Evolutionary conservation across 2,329 filamentous ascomycete genomes (phyloP), one percentile per base, ranked within the genome.

Genomic region (Ascomycota sp.): DNA sequence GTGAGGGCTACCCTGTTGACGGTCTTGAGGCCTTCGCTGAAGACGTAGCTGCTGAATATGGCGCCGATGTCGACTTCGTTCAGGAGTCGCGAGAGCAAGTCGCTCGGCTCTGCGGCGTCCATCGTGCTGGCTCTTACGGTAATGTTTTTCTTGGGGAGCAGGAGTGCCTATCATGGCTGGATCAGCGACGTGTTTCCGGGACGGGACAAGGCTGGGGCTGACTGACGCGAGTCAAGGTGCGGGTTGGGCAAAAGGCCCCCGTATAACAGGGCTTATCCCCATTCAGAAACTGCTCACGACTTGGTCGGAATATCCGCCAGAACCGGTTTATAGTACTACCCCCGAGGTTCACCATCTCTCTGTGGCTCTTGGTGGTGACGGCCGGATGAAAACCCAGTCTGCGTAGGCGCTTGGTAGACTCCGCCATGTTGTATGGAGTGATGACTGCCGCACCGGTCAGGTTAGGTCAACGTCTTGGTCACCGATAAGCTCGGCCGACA

Each of bases 11-110:
- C 22, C 1, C 35, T 35, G 4, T 45, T 30, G 0, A 45, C 34
- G 3, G 40, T 25, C 8, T 34, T 37, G 29, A 42, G 37, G 0
- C 50, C 50, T 1, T 41, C 15, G 1, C 32, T 33, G 1, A 44
- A 44, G 12, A 45, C 11, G 4, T 15, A 9, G 4, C 36, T 25
- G 8, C 38, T 20, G 4, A 43, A 29, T 9, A 31, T 30, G 1
- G 37, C 36, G 3, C 43, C 42, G n/a, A 43, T 24, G 11, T 41
- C 29, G 13, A 22, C 25, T 5, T 25, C 26, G 27, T 32, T 29
- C 17, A 34, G 21, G 3, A 40, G 15, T 2, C 17, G 32, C 2
- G 25, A 23, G 10, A 37, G 25, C 12, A 22, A 25, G 10, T 38
- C 33, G 1, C 10, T 23, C 10, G 13, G n/a, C n/a, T n/a, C n/a